Evolutionary conservation across 1,139 yeast genomes (phyloP), one percentile per base, ranked within the genome.

Genomic region (Blastobotrys malaysiensis): DNA sequence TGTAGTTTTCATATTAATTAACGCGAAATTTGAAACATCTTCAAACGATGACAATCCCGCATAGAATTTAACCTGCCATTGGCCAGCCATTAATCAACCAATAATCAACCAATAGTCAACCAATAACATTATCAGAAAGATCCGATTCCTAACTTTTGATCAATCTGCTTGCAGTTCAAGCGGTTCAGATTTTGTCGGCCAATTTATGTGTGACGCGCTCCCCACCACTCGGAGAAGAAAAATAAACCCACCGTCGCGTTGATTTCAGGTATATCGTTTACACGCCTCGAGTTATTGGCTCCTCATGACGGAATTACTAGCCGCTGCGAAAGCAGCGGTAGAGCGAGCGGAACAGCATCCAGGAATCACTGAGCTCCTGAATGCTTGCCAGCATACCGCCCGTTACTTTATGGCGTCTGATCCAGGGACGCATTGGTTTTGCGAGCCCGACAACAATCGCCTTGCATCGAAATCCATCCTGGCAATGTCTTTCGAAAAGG

Each of bases 381-480:
- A 49, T 9, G 52, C 55, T 1, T 49, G 55, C n/a, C 43, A 19
- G 39, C 22, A 46, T 3, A 14, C 52, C 2, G 46, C 51, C 6
- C 27, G 24, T 20, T 52, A 49, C 31, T 24, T 52, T 2, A 13
- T 49, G 16, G 43, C 26, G n/a, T 16, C 45, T 13, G 20, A 39
- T 43, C 31, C 24, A 16, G 24, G 16, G n/a, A 20, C 20, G 4
- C 57, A 54, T 26, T 54, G 57, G 57, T 54, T 54, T 50, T 54
- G 57, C 43, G 52, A 52, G 43, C 45, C 50, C 20, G 49, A 46
- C 3, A 18, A 13, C 2, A 13, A 27, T 5, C 47, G 49, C 4
- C 20, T 54, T 24, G 51, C 46, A 5, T 36, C 48, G 14, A 26
- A 22, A 39, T 43, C 49, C 13, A 51, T 54, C 16, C 19, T 51